Evolutionary conservation across 768 basidiomycete species (phyloP).

Genomic region (Botryobasidium botryosum): DNA sequence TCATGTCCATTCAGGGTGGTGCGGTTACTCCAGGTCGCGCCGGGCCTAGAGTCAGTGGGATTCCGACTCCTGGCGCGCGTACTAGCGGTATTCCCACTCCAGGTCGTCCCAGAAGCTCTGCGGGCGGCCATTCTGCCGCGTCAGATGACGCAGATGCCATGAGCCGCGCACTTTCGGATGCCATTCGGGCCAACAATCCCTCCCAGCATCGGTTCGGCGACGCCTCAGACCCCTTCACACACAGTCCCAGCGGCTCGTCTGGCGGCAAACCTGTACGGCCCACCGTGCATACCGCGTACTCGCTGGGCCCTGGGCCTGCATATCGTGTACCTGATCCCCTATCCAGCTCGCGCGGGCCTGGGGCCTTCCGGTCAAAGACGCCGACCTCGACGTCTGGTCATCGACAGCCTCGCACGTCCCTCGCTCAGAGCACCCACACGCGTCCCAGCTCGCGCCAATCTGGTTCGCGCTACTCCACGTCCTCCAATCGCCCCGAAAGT

Average conservation of each 20-base stretch:
- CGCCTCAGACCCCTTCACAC: constrained; percentile 4
- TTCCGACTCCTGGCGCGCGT: too few species aligned
- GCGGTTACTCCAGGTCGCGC: too few species aligned
- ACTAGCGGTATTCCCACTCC: too few species aligned
- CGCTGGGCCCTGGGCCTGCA: constrained; percentile 30
- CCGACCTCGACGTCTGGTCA: too few species aligned
- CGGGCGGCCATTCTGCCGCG: background rate
- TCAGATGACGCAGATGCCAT: constrained; percentile 36
- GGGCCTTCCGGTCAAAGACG: constrained; percentile 29
- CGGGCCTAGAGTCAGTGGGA: too few species aligned
- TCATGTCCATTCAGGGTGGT: too few species aligned
- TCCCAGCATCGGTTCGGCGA: constrained; percentile 36
- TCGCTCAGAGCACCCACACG: background rate
- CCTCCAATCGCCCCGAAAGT: constrained; percentile 35
- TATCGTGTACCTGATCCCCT: constrained; percentile 45
- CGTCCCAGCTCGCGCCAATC: too few species aligned
- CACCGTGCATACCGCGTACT: too few species aligned
- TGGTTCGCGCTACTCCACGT: constrained; percentile 17
- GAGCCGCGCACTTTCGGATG: constrained; percentile 63
- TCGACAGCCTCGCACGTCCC: constrained; percentile 3
- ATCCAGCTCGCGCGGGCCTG: constrained; percentile 23
- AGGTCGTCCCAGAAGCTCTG: too few species aligned
- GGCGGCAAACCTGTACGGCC: too few species aligned
- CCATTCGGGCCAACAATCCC: constrained; percentile 67
- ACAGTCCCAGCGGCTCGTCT: too few species aligned